phyloP scores from a whole-genome alignment of 176 grass and related monocot species.

The Pontederia crassipes region DNA sequence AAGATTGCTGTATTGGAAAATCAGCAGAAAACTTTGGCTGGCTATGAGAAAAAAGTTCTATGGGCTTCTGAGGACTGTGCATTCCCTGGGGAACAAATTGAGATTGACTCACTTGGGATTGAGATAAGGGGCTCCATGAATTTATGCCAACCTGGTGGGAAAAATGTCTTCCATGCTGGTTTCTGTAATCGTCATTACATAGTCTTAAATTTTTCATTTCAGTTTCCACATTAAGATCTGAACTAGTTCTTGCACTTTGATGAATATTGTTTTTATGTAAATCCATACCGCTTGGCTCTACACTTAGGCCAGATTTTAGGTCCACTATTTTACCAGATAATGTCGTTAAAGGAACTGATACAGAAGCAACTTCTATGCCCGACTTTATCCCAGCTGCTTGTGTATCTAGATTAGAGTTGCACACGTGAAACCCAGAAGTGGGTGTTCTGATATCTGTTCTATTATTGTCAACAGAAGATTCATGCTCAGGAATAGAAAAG shows the following conservation, averaged over 20 bases:
- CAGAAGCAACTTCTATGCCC: background rate
- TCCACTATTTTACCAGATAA: conserved; percentile 28
- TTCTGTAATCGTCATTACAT: conserved; percentile 18
- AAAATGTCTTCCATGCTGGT: background rate
- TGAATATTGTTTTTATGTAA: conserved; percentile 23
- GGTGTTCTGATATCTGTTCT: conserved; percentile 30
- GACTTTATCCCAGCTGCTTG: conserved; percentile 12
- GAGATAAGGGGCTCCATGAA: conserved; percentile 21
- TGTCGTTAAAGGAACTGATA: conserved; percentile 25
- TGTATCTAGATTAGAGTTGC: conserved; percentile 22
- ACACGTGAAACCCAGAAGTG: background rate
- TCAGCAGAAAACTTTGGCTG: conserved; percentile 41
- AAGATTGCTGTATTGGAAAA: conserved; percentile 36
- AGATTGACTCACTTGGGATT: conserved; percentile 33
- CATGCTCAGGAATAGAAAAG: conserved; percentile 26
- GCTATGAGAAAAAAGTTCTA: conserved; percentile 4
- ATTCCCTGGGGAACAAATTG: conserved; percentile 3
- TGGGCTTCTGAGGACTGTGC: background rate
- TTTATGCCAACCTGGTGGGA: conserved; percentile 12
- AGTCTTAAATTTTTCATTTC: conserved; percentile 47
- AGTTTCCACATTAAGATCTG: conserved; percentile 31
- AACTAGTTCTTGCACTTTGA: conserved; percentile 13
- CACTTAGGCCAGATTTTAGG: conserved; percentile 27
- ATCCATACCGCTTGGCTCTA: conserved; percentile 10
- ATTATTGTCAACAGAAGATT: conserved; percentile 31